Percentiles rank a stretch among this genome's conserved stretches.
Evolutionary conservation across 2,329 filamentous ascomycete genomes (phyloP).

Genomic region (Phaeosphaeriaceae sp.): DNA sequence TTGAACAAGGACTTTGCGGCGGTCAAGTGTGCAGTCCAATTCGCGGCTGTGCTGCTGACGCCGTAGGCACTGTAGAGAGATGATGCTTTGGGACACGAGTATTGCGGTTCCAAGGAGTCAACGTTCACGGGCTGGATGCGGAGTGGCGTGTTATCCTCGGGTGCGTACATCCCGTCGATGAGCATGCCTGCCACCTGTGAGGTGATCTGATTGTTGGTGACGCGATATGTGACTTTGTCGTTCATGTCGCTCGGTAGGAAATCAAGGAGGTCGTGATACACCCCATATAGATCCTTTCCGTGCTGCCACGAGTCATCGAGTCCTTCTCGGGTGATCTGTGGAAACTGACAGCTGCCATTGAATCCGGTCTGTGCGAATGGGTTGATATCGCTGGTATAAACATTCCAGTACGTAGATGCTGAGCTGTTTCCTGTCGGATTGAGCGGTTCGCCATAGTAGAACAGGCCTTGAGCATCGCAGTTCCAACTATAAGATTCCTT

Average conservation of each 20-base stretch:
- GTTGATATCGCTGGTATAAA: slow-evolving; percentile 68
- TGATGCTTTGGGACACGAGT: slow-evolving; percentile 66
- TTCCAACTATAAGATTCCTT: slow-evolving; percentile 75
- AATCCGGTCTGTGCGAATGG: slow-evolving; percentile 72
- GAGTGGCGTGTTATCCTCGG: slow-evolving; percentile 42
- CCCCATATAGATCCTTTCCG: slow-evolving; percentile 76
- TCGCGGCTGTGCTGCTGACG: slow-evolving; percentile 50
- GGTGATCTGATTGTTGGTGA: slow-evolving; percentile 84
- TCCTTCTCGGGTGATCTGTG: slow-evolving; percentile 76
- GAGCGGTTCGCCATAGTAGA: slow-evolving; percentile 70
- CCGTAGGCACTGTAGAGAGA: slow-evolving; percentile 54
- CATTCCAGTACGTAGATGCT: slow-evolving; percentile 69
- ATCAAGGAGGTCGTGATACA: slow-evolving; percentile 73
- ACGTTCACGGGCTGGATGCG: slow-evolving; percentile 61
- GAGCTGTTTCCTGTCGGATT: slow-evolving; percentile 54
- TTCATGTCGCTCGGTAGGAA: slow-evolving; percentile 66
- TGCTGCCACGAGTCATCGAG: slow-evolving; percentile 78
- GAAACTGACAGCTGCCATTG: slow-evolving; percentile 78
- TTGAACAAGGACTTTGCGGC: slow-evolving; percentile 63
- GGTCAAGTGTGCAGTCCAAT: slow-evolving; percentile 71
- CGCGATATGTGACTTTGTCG: slow-evolving; percentile 66
- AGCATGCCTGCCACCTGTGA: slow-evolving; percentile 81
- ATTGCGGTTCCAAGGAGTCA: slow-evolving; percentile 78
- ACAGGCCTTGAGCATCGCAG: slow-evolving; percentile 74
- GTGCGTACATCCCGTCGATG: slow-evolving; percentile 67